Base-by-base conservation (phyloP, 163 green algal species). In the Trebouxia gelatinosa region DNA sequence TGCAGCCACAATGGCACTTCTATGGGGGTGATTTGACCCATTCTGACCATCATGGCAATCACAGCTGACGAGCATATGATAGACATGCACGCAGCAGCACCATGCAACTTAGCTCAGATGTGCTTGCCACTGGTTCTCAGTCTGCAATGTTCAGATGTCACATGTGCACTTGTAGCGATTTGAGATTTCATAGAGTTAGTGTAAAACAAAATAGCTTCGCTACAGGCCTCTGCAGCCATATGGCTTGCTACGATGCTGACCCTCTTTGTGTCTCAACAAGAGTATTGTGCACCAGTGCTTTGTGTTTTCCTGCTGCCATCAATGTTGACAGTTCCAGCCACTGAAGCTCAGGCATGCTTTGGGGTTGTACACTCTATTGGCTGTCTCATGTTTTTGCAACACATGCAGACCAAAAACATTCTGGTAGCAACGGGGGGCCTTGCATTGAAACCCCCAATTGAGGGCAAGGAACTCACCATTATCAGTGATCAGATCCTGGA, bases 401-500 rank as follows among this genome's bases (percentile, higher is more conserved):
- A 17, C 64, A 19, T 72, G 43, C 75, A 87, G 70, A 84, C 87
- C 0, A 85, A 89, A 77, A 85, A 92, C 78, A 95, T 97, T 70
- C 76, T 96, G 35, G 66, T 97, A 16, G 90, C 92, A 26, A 90
- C 85, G 16, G 92, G 92, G 16, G 83, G 85, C 19, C 80, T 82
- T 11, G 78, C 91, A 0, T 77, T 82, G 17, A 78, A 82, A 37
- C 81, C 85, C 1, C 75, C 85, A 40, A 87, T 94, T 68, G 85
- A 89, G 5, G 89, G 89, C 34, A 76, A 84, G 77, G 95, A 99
- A 81, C 89, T 93, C 64, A 88, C 81, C 72, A 96, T 98, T 83
- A 97, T 88, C 21, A 93, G 81, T 16, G 96, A 99, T 85, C 88
- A 99, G 11, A 93, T 95, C 17, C 82, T 99, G 75, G 84, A 91